These are phyloP conservation scores for Hymenotorrendiella dingleyae DNA, from an alignment of 2,329 filamentous ascomycete species.

Conservation along the genomic window DNA sequence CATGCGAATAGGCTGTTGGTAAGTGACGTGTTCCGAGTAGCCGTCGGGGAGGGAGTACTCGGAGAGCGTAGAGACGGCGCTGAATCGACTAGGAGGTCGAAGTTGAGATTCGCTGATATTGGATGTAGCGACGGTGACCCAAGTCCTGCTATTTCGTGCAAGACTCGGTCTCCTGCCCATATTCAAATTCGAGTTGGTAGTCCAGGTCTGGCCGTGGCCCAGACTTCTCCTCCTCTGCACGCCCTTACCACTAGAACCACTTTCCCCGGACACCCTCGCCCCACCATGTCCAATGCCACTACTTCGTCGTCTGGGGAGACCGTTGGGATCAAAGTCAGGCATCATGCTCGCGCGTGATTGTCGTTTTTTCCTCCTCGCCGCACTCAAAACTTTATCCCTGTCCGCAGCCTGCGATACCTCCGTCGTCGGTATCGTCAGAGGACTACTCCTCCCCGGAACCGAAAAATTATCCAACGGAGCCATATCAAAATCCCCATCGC, in stretches of 20 bases:
- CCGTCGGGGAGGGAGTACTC: no score
- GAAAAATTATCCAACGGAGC: slow-evolving; percentile 22
- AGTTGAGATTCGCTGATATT: slow-evolving; percentile 3
- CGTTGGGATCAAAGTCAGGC: no score
- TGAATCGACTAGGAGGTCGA: slow-evolving; percentile 12
- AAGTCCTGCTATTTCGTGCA: slow-evolving; percentile 21
- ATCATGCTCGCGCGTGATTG: slow-evolving; percentile 10
- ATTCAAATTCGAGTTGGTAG: background rate
- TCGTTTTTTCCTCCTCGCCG: slow-evolving; percentile 4
- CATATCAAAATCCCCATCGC: slow-evolving; percentile 22
- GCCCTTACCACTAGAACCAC: no score
- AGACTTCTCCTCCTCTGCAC: slow-evolving; percentile 21
- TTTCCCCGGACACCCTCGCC: no score
- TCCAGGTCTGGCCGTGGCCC: slow-evolving; percentile 24
- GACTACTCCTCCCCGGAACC: slow-evolving; percentile 10
- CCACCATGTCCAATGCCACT: slow-evolving; percentile 25
- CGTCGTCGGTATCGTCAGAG: slow-evolving; percentile 4
- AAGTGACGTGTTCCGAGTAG: slow-evolving; percentile 16
- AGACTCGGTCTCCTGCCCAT: slow-evolving; percentile 2
- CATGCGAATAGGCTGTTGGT: background rate
- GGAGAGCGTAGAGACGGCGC: slow-evolving; percentile 16
- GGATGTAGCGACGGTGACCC: slow-evolving; percentile 17
- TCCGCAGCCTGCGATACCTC: no score
- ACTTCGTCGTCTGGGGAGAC: no score
- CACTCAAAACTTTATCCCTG: no score